phyloP scores from a whole-genome alignment of 345 rosid genomes.

The Brassica nigra region DNA sequence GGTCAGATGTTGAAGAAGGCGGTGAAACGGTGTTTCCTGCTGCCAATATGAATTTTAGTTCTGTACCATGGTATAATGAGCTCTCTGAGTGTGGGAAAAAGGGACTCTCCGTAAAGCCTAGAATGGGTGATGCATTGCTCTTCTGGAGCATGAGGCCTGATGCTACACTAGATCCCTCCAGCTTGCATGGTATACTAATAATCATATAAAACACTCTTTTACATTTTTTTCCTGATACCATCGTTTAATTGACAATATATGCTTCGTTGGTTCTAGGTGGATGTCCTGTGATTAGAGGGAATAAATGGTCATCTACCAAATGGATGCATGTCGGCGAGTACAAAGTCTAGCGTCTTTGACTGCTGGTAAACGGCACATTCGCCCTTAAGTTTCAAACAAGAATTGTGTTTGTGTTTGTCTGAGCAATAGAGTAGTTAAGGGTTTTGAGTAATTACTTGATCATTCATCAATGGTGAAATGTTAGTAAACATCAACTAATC shows the following conservation, averaged over 20 bases:
- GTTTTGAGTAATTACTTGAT: background rate
- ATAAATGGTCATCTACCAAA: slow-evolving; percentile 95
- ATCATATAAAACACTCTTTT: background rate
- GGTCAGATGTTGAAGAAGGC: slow-evolving; percentile 97
- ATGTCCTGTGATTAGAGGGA: slow-evolving; percentile 85
- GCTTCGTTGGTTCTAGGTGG: slow-evolving; percentile 55
- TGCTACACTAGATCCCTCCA: slow-evolving; percentile 79
- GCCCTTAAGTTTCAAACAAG: background rate
- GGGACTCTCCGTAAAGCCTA: slow-evolving; percentile 79
- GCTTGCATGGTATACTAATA: slow-evolving; percentile 61
- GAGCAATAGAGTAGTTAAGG: slow-evolving; percentile 6
- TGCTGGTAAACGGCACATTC: slow-evolving; percentile 1
- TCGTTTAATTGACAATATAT: background rate
- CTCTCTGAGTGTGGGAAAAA: slow-evolving; percentile 81
- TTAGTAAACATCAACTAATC: slow-evolving; percentile 3
- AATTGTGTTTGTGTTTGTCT: slow-evolving; percentile 2
- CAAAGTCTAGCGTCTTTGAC: slow-evolving; percentile 36
- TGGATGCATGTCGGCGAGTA: slow-evolving; percentile 91
- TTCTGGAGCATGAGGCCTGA: slow-evolving; percentile 98
- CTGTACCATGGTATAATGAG: slow-evolving; percentile 77
- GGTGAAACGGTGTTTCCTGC: slow-evolving; percentile 93
- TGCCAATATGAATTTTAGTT: slow-evolving; percentile 63
- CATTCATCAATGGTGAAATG: background rate
- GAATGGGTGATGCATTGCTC: slow-evolving; percentile 81
- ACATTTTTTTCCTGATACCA: slow-evolving; percentile 5